Percentiles rank a stretch among this genome's conserved stretches.
phyloP scores from a whole-genome alignment of 1,284 basidiomycete genomes.

The Cutaneotrichosporon sp. region DNA sequence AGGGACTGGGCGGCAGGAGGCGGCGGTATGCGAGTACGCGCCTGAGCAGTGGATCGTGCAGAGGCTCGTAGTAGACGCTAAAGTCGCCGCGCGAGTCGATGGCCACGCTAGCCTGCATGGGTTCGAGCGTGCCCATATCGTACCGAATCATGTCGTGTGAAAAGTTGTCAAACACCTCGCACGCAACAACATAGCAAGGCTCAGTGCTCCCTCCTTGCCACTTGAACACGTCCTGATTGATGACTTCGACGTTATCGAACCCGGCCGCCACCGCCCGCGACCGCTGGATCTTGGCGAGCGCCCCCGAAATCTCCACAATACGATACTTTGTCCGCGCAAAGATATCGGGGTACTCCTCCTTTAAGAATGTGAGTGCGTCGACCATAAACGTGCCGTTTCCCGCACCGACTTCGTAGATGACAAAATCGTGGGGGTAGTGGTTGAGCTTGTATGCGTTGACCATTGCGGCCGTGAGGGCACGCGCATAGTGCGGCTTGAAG shows the following conservation, averaged over 20 bases:
- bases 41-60: conserved; percentile 79
- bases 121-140: conserved; percentile 70
- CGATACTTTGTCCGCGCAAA: conserved; percentile 79
- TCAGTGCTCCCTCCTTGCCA: conserved; percentile 71
- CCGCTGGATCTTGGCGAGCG: conserved; percentile 71
- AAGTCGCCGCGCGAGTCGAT: conserved; percentile 84
- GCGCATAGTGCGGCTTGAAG: conserved; percentile 97
- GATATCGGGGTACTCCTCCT: conserved; percentile 77
- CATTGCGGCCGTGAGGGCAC: conserved; percentile 82
- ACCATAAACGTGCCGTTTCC: conserved; percentile 92
- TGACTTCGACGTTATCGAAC: conserved; percentile 66
- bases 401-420: conserved; percentile 95
- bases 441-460: conserved; percentile 88
- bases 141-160: conserved; percentile 95
- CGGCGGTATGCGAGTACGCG: conserved; percentile 62
- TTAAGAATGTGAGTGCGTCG: conserved; percentile 81
- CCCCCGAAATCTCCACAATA: conserved; percentile 88
- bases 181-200: conserved; percentile 87
- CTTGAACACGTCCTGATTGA: conserved; percentile 81
- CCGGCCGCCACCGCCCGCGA: conserved; percentile 59
- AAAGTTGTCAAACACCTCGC: conserved; percentile 98
- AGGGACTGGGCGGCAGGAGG: conserved; percentile 60
- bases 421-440: conserved; percentile 91
- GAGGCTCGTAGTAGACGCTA: conserved; percentile 75
- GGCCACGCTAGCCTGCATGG: conserved; percentile 79